Base-by-base conservation (phyloP, 805 yeast genomes). In the Lachancea sp. region DNA sequence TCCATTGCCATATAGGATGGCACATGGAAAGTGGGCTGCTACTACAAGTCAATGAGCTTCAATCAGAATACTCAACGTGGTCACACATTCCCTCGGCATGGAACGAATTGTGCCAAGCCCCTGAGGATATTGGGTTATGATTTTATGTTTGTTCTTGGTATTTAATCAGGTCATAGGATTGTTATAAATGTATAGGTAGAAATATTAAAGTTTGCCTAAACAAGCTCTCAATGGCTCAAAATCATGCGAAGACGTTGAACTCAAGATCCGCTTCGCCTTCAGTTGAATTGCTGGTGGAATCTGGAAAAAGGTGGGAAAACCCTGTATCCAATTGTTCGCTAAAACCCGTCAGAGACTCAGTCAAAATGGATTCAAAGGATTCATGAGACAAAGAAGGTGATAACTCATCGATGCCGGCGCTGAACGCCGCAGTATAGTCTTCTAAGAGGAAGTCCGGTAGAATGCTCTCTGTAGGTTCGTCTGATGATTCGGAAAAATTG, bases 1-100 rank as follows among this genome's bases (percentile, higher is more conserved):
- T 85, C 75, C 95, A 85, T 59, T 85, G 95, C 63, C 89, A 82
- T 58, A 73, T 81, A 45, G 84, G 79, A 52, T 79, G 82, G 78
- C 85, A 79, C 62, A 71, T 79, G 60, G 78, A 74, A 56, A 83
- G 79, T 60, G 86, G 86, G 13, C 64, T 75, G 55, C 70, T 54
- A 42, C 48, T 60, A 50, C 62, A 57, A 44, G 46, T 60, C 16
- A 57, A 57, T 33, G 49, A 54, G 9, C 33, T 58, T 35, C 56
- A 50, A 31, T 36, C 47, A 22, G 58, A 51, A 34, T 60, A 58
- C 33, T 49, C 46, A 26, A 16, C 48, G n/a, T 58, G 60, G 60
- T 51, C 38, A 7, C 25, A 56, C 31, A 49, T 44, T 29, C 63
- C 63, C 7, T 38, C 47, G 17, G 49, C 53, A 17, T 60, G 65